Percentiles rank a stretch among this genome's conserved stretches.
Evolutionary conservation across 2,329 filamentous ascomycete species (phyloP).

Genomic region (Mycosphaerella arachidis): DNA sequence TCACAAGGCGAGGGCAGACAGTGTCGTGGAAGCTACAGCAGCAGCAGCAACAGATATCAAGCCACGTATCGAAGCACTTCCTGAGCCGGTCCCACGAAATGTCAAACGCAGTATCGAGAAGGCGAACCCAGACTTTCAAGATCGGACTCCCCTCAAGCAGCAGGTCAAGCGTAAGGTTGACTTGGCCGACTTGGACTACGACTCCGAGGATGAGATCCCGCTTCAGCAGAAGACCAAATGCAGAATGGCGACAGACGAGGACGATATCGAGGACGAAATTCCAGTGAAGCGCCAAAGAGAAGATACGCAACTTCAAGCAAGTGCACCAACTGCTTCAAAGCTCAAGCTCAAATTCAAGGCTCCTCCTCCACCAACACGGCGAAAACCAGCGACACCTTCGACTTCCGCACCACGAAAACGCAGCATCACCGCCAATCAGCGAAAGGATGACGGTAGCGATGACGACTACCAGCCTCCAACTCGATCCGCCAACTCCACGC

Average conservation of each 20-base stretch:
- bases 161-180: background rate
- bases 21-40: background rate
- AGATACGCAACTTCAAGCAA: background rate
- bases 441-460: background rate
- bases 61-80: background rate
- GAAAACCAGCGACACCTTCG: background rate
- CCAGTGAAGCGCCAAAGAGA: background rate
- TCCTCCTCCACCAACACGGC: background rate
- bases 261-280: constrained; percentile 1
- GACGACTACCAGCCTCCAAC: background rate
- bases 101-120: background rate
- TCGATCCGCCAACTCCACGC: background rate
- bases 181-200: no score
- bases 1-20: background rate
- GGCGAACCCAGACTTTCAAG: background rate
- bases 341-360: background rate
- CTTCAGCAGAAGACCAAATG: no score
- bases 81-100: background rate
- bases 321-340: background rate
- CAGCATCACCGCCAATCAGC: background rate
- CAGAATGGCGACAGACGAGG: background rate
- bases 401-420: background rate
- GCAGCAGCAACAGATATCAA: background rate
- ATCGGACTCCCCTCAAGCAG: background rate
- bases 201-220: no score